phyloP scores from a whole-genome alignment of 148 eudicot genomes.

The Cornus kousa region DNA sequence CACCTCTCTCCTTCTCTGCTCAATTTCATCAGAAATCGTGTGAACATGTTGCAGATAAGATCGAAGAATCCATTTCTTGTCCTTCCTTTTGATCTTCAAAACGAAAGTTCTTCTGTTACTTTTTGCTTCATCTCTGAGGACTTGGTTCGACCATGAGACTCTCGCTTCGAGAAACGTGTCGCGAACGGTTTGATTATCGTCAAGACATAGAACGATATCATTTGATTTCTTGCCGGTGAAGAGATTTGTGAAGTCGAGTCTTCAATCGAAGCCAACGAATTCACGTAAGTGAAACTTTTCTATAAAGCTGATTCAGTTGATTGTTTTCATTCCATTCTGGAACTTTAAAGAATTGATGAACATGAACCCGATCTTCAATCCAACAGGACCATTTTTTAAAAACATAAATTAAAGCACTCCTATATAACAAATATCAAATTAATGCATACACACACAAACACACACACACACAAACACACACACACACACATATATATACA shows the following conservation, averaged over 20 bases:
- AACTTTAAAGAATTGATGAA: constrained; percentile 61
- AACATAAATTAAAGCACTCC: constrained; percentile 26
- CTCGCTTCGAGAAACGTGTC: constrained; percentile 71
- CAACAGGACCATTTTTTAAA: constrained; percentile 29
- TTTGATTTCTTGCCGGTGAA: constrained; percentile 48
- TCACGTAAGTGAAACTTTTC: constrained; percentile 53
- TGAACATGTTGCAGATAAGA: constrained; percentile 77
- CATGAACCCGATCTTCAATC: constrained; percentile 56
- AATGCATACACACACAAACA: background rate
- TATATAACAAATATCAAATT: constrained; percentile 26
- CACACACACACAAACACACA: background rate
- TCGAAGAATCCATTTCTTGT: constrained; percentile 63
- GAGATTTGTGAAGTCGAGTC: constrained; percentile 72
- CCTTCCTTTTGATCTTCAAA: constrained; percentile 58
- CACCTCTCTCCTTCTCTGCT: constrained; percentile 33
- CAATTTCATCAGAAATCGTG: constrained; percentile 57
- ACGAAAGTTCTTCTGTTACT: constrained; percentile 26
- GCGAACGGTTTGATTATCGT: constrained; percentile 49
- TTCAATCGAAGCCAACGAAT: constrained; percentile 59
- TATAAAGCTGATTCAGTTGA: constrained; percentile 63
- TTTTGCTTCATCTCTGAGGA: background rate
- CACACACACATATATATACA: background rate
- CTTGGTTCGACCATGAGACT: constrained; percentile 50
- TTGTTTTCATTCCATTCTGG: constrained; percentile 56
- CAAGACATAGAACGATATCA: constrained; percentile 52